phyloP scores from a whole-genome alignment of 768 basidiomycete genomes.

The Nevesoporus exiguus region DNA sequence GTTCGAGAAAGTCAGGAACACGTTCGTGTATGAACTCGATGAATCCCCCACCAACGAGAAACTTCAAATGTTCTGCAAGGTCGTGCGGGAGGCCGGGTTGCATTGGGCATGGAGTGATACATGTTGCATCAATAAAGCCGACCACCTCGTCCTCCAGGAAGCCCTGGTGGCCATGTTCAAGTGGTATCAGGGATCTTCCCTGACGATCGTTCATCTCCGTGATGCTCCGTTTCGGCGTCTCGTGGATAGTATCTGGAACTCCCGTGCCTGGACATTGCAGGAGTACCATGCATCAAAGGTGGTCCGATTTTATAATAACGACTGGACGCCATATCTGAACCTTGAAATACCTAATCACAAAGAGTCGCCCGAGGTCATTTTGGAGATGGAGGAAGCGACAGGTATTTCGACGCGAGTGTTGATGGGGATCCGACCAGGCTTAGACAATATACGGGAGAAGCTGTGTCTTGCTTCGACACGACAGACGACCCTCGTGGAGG shows the following conservation, averaged over 20 bases:
- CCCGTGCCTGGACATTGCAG: not conserved
- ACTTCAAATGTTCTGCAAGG: not conserved
- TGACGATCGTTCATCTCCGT: not conserved
- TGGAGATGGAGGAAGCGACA: conserved; percentile 1
- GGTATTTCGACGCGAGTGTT: not conserved
- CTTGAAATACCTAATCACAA: not conserved
- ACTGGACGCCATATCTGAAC: not conserved
- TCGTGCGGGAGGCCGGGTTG: not conserved
- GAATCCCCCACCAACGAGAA: not conserved
- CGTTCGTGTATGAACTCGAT: not conserved
- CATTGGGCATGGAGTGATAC: conserved; percentile 1
- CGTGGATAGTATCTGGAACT: not conserved
- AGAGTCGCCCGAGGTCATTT: not conserved
- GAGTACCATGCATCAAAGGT: not conserved
- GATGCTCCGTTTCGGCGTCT: not conserved
- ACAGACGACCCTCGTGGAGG: not conserved
- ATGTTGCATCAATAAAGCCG: not conserved
- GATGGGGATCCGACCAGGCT: not conserved
- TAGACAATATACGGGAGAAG: not conserved
- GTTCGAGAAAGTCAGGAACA: not conserved
- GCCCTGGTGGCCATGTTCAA: not conserved
- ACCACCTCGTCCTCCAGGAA: not conserved
- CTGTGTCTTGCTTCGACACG: not conserved
- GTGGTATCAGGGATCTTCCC: not conserved
- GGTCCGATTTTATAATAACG: not conserved